Evolutionary conservation across 192 early-diverging fungal genomes (phyloP), one percentile per base, ranked within the genome.

Genomic region (Dissophora globulifera): DNA sequence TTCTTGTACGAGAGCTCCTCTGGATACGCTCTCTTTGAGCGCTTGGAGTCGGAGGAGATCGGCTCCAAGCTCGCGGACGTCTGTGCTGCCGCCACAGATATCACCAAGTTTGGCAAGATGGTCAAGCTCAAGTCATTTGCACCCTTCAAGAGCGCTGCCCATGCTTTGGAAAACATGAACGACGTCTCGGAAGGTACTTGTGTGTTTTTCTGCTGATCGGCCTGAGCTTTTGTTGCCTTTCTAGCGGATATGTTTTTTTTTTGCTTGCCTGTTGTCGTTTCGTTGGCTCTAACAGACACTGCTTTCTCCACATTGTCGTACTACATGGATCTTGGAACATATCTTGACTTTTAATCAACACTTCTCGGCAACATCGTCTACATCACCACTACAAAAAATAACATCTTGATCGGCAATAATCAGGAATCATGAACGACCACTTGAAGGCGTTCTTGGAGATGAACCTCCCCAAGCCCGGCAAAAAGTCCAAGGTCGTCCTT

Each of bases 91-190:
- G 82, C 95, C 41, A 79, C 83, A 32, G 96, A 98, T 81, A 84
- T 96, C 46, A 85, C 90, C 50, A 93, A 93, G 79, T 97, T 99
- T 78, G 87, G 90, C 69, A 94, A 96, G 78, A 89, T 88, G 74
- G 78, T 98, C 50, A 94, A 94, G 78, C 87, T 97, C 71, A 95
- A 92, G 83, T 95, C 94, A 16, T 98, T 98, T 78, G 86, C 85
- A 31, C 96, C 98, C 47, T 99, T 99, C 88, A 96, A 95, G 82
- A 93, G 85, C 78, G 95, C 98, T 40, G 95, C 92, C 30, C 92
- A 99, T 81, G 98, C 98, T 67, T 84, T 99, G 30, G 96, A 98
- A 79, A 99, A 98, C 84, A 92, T 94, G 58, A 98, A 95, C 84
- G 95, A 98, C 76, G 90, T 99, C 25, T 97, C 96, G 52, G 98